Base-by-base conservation (phyloP, 2,329 filamentous ascomycete species). In the Trichoderma atroviride region DNA sequence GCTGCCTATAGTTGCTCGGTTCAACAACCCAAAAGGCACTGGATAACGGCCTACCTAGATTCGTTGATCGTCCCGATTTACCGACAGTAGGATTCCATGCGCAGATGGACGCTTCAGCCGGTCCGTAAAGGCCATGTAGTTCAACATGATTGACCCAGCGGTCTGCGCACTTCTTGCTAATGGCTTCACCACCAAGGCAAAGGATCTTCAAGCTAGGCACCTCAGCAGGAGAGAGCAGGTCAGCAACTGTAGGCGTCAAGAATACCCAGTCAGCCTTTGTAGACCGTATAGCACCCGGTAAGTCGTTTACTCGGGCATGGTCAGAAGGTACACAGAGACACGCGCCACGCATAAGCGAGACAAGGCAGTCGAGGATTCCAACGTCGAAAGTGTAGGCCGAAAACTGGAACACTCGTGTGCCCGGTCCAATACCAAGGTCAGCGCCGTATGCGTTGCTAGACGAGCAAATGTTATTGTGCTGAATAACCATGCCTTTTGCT, bases 351-450 rank as follows among this genome's bases (percentile, higher is more conserved):
- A 69, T 69, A 4, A 74, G 60, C 1, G 72, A 70, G 5, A 69
- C 62, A 4, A 75, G 55, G 27, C 69, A 67, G 24, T 75, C 72
- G 19, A 70, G 53, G n/a, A 72, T 68, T 4, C 69, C 70, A n/a
- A 73, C 71, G 27, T 74, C 72, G 27, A 74, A 75, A 0, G 71
- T 72, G 47, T 70, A 74, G 6, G 71, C 69, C 0, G 73, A 70
- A 59, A 73, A 75, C 5, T 74, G 70, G 50, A 72, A 71, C 2
- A 72, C 67, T 5, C 71, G 67, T 64, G 63, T 63, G 1, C 59
- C 55, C 4, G 70, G 67, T 3, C 70, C 59, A 9, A 70, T 58
- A 6, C 58, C 29, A 9, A 72, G 47, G 16, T 59, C 14, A 10
- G 22, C 24, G n/a, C 70, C 68, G 47, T 68, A 62, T n/a, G 70